A percentile compares a stretch with the other conserved stretches of the same genome.
Evolutionary conservation across 768 basidiomycete species (phyloP).

Genomic region (Lactarius indigo): DNA sequence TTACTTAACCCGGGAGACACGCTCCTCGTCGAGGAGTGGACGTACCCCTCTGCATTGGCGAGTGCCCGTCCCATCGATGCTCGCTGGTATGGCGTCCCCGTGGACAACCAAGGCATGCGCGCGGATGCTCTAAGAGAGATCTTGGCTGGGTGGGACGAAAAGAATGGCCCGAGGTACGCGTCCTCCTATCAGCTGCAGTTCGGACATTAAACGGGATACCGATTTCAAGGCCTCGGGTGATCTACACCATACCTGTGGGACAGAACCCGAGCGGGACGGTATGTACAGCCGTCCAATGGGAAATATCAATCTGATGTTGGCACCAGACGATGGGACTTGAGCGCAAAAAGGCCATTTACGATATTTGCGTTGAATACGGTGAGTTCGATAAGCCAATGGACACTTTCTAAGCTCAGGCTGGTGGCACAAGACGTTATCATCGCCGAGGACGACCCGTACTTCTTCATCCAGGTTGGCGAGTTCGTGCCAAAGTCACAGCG

Average conservation of each 20-base stretch:
- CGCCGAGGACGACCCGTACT: constrained; percentile 83
- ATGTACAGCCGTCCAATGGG: constrained; percentile 28
- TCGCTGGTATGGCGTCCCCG: constrained; percentile 50
- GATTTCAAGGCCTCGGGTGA: constrained; percentile 53
- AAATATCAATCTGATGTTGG: background rate
- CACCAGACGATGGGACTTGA: constrained; percentile 53
- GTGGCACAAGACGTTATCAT: constrained; percentile 58
- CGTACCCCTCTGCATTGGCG: constrained; percentile 60
- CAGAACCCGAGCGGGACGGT: constrained; percentile 81
- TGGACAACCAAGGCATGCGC: constrained; percentile 74
- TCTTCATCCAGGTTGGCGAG: constrained; percentile 61
- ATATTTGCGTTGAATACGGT: constrained; percentile 81
- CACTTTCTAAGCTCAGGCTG: background rate
- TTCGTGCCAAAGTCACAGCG: constrained; percentile 48
- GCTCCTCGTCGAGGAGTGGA: constrained; percentile 64
- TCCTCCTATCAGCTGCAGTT: background rate
- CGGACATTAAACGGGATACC: background rate
- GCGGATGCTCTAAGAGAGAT: constrained; percentile 54
- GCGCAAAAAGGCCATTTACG: constrained; percentile 77
- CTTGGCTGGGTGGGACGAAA: constrained; percentile 63
- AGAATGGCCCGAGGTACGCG: background rate
- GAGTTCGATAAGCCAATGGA: constrained; percentile 14
- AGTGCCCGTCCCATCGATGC: constrained; percentile 39
- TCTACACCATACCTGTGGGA: constrained; percentile 77
- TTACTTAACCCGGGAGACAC: constrained; percentile 66